Evolutionary conservation across 129 eudicot species (phyloP), one percentile per base, ranked within the genome.

Genomic region (Centaurea solstitialis): DNA sequence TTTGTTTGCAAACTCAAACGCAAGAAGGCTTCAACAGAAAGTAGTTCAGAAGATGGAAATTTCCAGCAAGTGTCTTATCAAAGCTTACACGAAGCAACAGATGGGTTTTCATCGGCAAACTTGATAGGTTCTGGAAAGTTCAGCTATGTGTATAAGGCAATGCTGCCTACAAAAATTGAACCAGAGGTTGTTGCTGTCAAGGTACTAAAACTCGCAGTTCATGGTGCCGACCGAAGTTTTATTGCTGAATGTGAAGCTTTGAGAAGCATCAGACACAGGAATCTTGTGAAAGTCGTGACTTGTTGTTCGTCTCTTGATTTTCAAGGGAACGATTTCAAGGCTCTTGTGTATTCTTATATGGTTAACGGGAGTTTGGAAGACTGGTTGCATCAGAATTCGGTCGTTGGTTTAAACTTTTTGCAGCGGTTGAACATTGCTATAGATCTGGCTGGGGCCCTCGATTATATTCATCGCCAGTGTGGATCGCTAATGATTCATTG

Each of bases 111-210:
- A 10, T 28, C 81, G 13, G 71, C 18, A n/a, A 82, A 82, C 53
- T 67, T 76, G 53, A 47, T 68, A 3, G 85, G 85, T 39, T 39
- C 59, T 3, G 85, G 85, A 24, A 13, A 38, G 8, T 82, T 67
- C 78, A 78, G 85, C 26, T 68, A 62, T 12, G 85, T 82, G 5
- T 82, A 82, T 41, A 82, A 82, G 50, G 85, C 80, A 15, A 41
- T 39, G 39, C 76, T 68, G 13, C 9, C 17, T 15, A 21, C 4
- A 7, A 23, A 10, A 69, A 64, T 66, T 1, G 57, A 50, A 22
- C 12, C 61, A 20, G 21, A 28, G 59, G 13, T 9, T 21, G 81
- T 81, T 0, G 85, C 68, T 24, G 69, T 81, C 7, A 81, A 81
- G 21, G 81, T 82, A 41, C 28, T 75, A 22, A 22, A 76, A 30